A percentile compares a stretch with the other conserved stretches of the same genome.
Conservation (phyloP, 495 filamentous ascomycete species). For the Podospora australis region DNA sequence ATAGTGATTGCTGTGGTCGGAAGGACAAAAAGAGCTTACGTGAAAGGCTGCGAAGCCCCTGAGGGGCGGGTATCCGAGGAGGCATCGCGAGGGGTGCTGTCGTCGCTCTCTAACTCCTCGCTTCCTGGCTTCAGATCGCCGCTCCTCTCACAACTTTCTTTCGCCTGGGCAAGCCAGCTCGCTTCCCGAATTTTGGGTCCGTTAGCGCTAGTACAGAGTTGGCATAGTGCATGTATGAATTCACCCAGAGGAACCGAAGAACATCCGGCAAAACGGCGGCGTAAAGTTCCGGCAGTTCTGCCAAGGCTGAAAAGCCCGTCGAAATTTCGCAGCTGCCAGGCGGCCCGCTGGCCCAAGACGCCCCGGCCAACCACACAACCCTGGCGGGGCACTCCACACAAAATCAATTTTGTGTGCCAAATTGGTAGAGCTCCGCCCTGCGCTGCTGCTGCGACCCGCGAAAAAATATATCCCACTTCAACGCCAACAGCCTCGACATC, state of each 20-base stretch:
- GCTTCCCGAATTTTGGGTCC: conserved; percentile 25
- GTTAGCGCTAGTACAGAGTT: conserved; percentile 6
- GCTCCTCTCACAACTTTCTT: conserved; percentile 22
- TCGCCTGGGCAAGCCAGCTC: conserved; percentile 4
- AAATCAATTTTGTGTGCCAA: conserved; percentile 33
- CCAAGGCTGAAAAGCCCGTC: background rate
- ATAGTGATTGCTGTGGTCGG: background rate
- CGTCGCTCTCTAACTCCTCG: conserved; percentile 17
- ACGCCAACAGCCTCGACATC: conserved; percentile 40
- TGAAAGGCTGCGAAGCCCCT: conserved; percentile 56
- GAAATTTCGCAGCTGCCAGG: conserved; percentile 2
- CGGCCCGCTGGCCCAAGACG: background rate
- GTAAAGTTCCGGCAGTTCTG: conserved; percentile 7
- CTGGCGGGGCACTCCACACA: conserved; percentile 36
- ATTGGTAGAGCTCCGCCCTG: conserved; percentile 21
- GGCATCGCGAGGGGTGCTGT: conserved; percentile 51
- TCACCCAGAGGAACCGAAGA: background rate
- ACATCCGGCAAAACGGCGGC: conserved; percentile 8
- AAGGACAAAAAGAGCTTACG: conserved; percentile 37
- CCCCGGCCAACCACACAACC: conserved; percentile 20
- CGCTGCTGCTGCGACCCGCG: conserved; percentile 21
- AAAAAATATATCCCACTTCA: conserved; percentile 27
- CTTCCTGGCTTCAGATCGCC: conserved; percentile 6
- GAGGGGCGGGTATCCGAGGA: conserved; percentile 60
- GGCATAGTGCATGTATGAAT: conserved; percentile 3